Percentiles rank a stretch among this genome's conserved stretches.
Evolutionary conservation across 1,284 basidiomycete genomes (phyloP).

Genomic region (Jaminaea rosea): DNA sequence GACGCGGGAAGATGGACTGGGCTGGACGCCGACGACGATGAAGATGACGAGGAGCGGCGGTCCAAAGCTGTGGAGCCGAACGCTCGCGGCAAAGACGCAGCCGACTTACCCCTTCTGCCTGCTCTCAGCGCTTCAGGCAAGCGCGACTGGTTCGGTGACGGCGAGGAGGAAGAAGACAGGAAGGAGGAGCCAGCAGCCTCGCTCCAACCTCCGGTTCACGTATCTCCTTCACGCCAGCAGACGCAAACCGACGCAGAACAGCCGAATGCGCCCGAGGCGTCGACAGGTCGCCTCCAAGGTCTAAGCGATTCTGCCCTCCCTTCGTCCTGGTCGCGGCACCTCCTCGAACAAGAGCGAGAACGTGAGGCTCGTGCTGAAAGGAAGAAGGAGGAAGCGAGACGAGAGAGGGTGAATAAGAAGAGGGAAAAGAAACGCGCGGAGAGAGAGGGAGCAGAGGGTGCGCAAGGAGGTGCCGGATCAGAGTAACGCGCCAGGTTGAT

Average conservation of each 20-base stretch:
- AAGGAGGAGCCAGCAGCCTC: too few relatives aligned
- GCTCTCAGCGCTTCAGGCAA: background rate
- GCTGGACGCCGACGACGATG: constrained; percentile 53
- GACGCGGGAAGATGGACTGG: constrained; percentile 75
- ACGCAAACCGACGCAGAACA: background rate
- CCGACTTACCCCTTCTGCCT: background rate
- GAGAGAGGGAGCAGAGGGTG: background rate
- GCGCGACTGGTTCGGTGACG: constrained; percentile 5
- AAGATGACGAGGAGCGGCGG: constrained; percentile 41
- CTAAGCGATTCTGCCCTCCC: background rate
- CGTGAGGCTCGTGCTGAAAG: too few relatives aligned
- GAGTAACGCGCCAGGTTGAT: background rate
- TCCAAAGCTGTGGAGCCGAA: too few relatives aligned
- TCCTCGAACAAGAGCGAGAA: background rate
- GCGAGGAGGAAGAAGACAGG: background rate
- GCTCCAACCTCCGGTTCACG: background rate
- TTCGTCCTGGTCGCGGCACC: background rate
- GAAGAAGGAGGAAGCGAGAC: background rate
- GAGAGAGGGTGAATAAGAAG: background rate
- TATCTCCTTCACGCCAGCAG: background rate
- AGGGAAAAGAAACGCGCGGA: background rate
- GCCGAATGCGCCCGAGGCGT: background rate
- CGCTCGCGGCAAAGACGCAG: constrained; percentile 17
- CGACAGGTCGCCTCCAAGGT: background rate
- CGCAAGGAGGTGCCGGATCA: background rate